Evolutionary conservation across 2,329 filamentous ascomycete species (phyloP).

Genomic region (Arthrinium puccinioides): DNA sequence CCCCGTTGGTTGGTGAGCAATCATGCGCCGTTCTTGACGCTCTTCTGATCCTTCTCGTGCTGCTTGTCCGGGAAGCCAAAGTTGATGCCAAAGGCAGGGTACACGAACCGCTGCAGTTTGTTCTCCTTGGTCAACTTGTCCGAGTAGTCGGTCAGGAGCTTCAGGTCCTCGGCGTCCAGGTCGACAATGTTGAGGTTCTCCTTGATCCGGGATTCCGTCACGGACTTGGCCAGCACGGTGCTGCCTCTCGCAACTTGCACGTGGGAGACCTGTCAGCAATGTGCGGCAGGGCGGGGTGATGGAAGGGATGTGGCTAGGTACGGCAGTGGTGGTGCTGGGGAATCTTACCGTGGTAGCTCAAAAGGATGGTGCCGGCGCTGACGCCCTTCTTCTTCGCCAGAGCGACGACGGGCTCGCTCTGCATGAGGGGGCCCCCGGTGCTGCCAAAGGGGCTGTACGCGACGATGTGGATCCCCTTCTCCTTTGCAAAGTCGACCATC

Average conservation of each 20-base stretch:
- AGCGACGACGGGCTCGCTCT: conserved; percentile 54
- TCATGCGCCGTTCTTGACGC: too few relatives aligned
- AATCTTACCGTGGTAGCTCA: conserved; percentile 64
- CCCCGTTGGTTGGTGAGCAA: too few relatives aligned
- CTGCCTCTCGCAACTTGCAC: conserved; percentile 55
- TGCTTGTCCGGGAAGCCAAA: conserved; percentile 68
- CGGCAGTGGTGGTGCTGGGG: too few relatives aligned
- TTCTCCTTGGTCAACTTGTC: too few relatives aligned
- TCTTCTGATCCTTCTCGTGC: conserved; percentile 11
- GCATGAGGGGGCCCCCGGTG: conserved; percentile 57
- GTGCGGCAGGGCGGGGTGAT: not conserved
- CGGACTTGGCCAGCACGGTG: conserved; percentile 68
- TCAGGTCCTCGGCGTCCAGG: conserved; percentile 56
- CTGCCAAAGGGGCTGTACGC: conserved; percentile 64
- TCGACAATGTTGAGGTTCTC: conserved; percentile 62
- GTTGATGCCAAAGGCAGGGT: conserved; percentile 60
- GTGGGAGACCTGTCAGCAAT: not conserved
- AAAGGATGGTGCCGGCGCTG: conserved; percentile 53
- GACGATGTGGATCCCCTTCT: conserved; percentile 63
- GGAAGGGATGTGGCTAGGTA: not conserved
- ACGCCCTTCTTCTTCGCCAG: conserved; percentile 57
- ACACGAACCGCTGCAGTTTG: conserved; percentile 56
- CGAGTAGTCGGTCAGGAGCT: conserved; percentile 45
- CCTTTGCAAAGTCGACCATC: conserved; percentile 60
- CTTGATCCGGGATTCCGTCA: conserved; percentile 60